Conservation (phyloP, 805 yeast genomes). For the Candida orba region DNA sequence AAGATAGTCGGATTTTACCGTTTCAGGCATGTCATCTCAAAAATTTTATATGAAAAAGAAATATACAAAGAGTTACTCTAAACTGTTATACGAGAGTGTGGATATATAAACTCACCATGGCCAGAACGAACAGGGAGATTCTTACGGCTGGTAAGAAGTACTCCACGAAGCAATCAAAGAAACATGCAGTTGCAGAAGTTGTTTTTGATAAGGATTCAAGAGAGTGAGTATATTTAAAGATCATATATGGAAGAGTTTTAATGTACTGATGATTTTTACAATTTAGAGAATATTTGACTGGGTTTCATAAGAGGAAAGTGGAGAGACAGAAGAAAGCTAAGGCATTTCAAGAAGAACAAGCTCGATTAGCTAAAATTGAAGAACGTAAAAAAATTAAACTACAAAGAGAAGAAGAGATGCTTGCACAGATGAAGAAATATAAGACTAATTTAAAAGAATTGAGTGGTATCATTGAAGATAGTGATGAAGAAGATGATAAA, state of each 20-base stretch:
- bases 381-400: constrained; percentile 65
- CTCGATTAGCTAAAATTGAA: constrained; percentile 61
- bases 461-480: constrained; percentile 17
- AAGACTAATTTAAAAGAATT: constrained; percentile 36
- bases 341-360: constrained; percentile 69
- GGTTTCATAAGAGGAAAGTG: constrained; percentile 90
- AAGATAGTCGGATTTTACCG: no score
- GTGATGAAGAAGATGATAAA: constrained; percentile 26
- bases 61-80: no score
- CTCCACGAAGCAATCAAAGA: constrained; percentile 57
- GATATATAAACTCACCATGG: constrained; percentile 12
- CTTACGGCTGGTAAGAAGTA: constrained; percentile 84
- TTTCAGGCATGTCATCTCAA: no score
- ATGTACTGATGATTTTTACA: background rate
- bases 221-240: constrained; percentile 25
- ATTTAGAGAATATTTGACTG: constrained; percentile 72
- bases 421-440: constrained; percentile 53
- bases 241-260: background rate
- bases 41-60: no score
- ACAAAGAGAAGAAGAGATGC: constrained; percentile 60
- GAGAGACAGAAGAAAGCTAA: constrained; percentile 84
- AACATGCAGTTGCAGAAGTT: constrained; percentile 75
- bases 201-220: constrained; percentile 76
- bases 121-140: constrained; percentile 61
- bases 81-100: no score